Conservation (phyloP, 2,329 filamentous ascomycete species). For the Thermomyces lanuginosus region DNA sequence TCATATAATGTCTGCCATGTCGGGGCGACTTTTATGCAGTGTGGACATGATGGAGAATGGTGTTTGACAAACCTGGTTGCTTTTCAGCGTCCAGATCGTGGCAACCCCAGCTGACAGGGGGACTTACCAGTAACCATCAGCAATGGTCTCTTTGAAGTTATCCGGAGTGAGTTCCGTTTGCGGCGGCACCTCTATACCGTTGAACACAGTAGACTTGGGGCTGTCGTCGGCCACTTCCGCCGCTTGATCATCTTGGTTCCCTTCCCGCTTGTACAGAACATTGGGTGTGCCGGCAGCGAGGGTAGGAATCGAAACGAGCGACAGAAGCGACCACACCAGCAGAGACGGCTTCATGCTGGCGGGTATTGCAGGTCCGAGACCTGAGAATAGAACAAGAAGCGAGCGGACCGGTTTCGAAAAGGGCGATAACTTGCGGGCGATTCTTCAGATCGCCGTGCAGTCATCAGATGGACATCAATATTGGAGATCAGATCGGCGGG, state of each 20-base stretch:
- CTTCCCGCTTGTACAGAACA: constrained; percentile 15
- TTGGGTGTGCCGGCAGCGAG: constrained; percentile 12
- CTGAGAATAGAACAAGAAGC: constrained; percentile 3
- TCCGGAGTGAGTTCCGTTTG: constrained; percentile 33
- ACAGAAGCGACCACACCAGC: constrained; percentile 22
- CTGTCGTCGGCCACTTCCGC: constrained; percentile 8
- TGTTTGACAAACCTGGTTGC: constrained; percentile 35
- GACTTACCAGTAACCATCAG: constrained; percentile 37
- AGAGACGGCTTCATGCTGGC: constrained; percentile 23
- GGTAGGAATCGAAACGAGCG: constrained; percentile 19
- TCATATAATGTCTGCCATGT: constrained; percentile 87
- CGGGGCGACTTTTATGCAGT: constrained; percentile 67
- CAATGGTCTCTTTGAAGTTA: constrained; percentile 32
- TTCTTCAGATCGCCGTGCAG: too few species aligned
- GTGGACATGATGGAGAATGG: constrained; percentile 40
- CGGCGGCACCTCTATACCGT: constrained; percentile 35
- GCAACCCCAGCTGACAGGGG: constrained; percentile 1
- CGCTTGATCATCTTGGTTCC: background rate
- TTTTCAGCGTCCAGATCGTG: background rate
- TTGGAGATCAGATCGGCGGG: too few species aligned
- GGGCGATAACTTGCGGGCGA: too few species aligned
- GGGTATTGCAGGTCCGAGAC: constrained; percentile 8
- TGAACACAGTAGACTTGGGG: constrained; percentile 29
- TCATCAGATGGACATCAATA: too few species aligned
- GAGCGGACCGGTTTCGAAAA: background rate